Percentiles rank a stretch among this genome's conserved stretches.
phyloP scores from a whole-genome alignment of 129 eudicot species.

The Saposhnikovia divaricata region DNA sequence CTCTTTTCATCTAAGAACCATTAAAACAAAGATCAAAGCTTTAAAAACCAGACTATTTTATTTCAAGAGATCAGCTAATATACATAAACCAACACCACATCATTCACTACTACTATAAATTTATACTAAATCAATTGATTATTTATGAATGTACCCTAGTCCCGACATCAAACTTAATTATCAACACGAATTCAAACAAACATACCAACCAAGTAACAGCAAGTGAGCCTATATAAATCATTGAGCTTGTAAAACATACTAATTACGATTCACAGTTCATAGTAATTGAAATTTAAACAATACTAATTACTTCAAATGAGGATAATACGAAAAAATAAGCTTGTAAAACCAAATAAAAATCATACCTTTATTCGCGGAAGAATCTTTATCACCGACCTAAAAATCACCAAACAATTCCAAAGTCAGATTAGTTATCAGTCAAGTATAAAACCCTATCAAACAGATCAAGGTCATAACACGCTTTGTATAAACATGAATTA shows the following conservation, averaged over 20 bases:
- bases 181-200: not conserved
- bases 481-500: not conserved
- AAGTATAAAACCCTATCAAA: not conserved
- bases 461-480: not conserved
- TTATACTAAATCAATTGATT: not conserved
- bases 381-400: slow-evolving; percentile 35
- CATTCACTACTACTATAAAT: not conserved
- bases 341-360: not conserved
- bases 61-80: not conserved
- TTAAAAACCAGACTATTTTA: not conserved
- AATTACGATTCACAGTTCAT: not conserved
- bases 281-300: not conserved
- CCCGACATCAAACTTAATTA: not conserved
- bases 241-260: not conserved
- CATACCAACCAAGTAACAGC: not conserved
- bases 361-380: slow-evolving; percentile 19
- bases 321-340: not conserved
- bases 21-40: slow-evolving; percentile 4
- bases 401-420: not conserved
- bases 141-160: not conserved
- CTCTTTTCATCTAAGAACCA: slow-evolving; percentile 34
- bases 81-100: not conserved
- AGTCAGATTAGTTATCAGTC: not conserved
- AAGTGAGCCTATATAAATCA: not conserved
- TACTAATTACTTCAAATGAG: not conserved